Evolutionary conservation across 2,329 filamentous ascomycete genomes (phyloP).

Genomic region (Erysiphe pulchra): DNA sequence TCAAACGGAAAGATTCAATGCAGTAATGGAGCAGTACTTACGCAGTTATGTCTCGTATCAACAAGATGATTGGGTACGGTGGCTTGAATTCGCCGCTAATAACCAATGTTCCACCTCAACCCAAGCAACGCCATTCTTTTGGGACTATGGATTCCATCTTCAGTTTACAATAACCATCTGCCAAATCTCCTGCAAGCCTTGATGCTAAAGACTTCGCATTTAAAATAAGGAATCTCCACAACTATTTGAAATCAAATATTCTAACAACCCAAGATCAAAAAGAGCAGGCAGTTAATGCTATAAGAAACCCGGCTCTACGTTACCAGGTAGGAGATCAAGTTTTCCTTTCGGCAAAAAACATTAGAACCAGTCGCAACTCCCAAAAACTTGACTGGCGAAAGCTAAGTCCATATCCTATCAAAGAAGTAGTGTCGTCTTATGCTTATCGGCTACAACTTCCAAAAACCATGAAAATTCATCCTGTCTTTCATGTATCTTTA

Average conservation of each 20-base stretch:
- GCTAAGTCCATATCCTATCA: background rate
- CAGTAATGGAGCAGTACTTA: constrained; percentile 1
- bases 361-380: background rate
- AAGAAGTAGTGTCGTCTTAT: background rate
- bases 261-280: background rate
- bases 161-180: background rate
- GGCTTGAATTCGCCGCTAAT: constrained; percentile 2
- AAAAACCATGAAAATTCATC: constrained; percentile 1
- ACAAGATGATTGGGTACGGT: constrained; percentile 1
- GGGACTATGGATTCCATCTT: background rate
- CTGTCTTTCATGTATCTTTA: constrained; percentile 1
- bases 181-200: background rate
- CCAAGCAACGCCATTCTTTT: background rate
- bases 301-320: background rate
- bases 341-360: background rate
- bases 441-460: background rate
- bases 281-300: background rate
- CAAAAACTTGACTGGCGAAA: background rate
- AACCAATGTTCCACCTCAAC: background rate
- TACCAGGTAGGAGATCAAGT: background rate
- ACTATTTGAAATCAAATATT: background rate
- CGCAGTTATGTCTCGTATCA: constrained; percentile 1
- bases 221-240: background rate
- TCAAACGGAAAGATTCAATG: constrained; percentile 1
- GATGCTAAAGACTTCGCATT: background rate